Percentiles rank a stretch among this genome's conserved stretches.
Evolutionary conservation across 345 rosid species (phyloP).

Genomic region (Fremontodendron californicum): DNA sequence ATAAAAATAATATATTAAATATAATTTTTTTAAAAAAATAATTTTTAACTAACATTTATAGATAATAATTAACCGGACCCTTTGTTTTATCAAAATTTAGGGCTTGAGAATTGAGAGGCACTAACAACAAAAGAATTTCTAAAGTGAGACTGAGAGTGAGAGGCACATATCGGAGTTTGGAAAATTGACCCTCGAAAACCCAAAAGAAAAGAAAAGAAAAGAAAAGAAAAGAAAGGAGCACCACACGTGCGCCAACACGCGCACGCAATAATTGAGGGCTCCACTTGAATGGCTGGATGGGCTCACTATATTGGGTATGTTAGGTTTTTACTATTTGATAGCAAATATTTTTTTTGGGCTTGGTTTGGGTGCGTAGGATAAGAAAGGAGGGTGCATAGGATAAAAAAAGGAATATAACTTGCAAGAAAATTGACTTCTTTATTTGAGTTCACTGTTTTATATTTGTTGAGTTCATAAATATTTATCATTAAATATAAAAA

Average conservation of each 20-base stretch:
- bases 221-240: constrained; percentile 13
- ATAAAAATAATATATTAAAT: no score
- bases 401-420: neutral
- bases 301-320: neutral
- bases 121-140: neutral
- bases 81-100: neutral
- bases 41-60: no score
- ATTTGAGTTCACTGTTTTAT: no score
- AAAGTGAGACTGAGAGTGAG: no score
- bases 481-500: no score
- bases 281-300: constrained; percentile 19
- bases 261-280: constrained; percentile 31
- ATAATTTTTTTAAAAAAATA: no score
- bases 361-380: neutral
- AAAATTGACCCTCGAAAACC: no score
- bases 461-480: no score
- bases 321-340: neutral
- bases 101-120: neutral
- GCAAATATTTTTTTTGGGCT: no score
- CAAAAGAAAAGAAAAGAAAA: no score
- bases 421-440: no score
- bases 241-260: constrained; percentile 45
- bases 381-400: neutral
- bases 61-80: no score
- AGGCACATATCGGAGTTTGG: neutral